A percentile compares a stretch with the other conserved stretches of the same genome.
Conservation (phyloP, 1,284 basidiomycete species). For the Cerrena zonata region DNA sequence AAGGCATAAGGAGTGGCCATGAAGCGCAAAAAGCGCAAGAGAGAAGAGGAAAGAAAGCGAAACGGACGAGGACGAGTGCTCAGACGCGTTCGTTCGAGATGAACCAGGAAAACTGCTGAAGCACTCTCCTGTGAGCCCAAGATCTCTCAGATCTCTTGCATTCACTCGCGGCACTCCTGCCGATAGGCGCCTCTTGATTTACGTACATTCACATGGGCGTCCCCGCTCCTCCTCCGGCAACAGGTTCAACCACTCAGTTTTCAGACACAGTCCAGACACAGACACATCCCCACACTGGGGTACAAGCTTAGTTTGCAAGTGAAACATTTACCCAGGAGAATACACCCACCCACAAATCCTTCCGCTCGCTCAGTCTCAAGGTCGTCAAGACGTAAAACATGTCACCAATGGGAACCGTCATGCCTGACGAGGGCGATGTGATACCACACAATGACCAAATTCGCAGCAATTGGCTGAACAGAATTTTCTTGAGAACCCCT, state of each 20-base stretch:
- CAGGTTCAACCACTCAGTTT: too few relatives aligned
- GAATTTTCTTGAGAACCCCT: too few relatives aligned
- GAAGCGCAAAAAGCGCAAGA: conserved; percentile 20
- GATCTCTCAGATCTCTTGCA: too few relatives aligned
- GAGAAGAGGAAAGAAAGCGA: conserved; percentile 13
- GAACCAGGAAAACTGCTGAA: conserved; percentile 4
- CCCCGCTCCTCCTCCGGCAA: too few relatives aligned
- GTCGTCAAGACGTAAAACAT: not conserved
- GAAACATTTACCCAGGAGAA: not conserved
- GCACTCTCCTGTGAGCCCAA: too few relatives aligned
- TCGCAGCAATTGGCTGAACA: too few relatives aligned
- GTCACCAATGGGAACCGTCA: not conserved
- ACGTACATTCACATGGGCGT: too few relatives aligned
- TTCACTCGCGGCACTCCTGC: not conserved
- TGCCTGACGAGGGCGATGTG: not conserved
- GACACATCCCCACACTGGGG: too few relatives aligned
- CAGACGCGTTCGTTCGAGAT: conserved; percentile 18
- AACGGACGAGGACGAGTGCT: conserved; percentile 17
- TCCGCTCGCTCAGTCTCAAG: not conserved
- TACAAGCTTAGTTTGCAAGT: too few relatives aligned
- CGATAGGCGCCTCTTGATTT: not conserved
- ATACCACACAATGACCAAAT: too few relatives aligned
- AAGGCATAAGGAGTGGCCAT: conserved; percentile 74
- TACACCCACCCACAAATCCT: not conserved
- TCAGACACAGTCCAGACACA: too few relatives aligned